phyloP scores from a whole-genome alignment of 1,284 basidiomycete genomes.

The Moniliophthora roreri region DNA sequence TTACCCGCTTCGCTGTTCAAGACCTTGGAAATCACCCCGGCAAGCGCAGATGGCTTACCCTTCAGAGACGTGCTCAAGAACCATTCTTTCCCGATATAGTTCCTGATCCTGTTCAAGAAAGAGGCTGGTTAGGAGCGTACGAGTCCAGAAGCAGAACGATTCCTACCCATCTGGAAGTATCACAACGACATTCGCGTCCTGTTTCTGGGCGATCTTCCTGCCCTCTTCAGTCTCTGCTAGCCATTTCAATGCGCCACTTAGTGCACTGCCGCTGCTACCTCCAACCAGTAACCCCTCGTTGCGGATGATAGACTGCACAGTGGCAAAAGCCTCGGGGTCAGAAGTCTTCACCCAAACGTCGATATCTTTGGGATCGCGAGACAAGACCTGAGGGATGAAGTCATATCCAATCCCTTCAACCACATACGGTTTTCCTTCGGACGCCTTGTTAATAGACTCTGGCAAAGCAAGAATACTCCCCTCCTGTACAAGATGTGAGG shows the following conservation, averaged over 20 bases:
- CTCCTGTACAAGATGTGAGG: slow-evolving; percentile 42
- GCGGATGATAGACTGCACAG: slow-evolving; percentile 80
- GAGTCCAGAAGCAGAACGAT: background rate
- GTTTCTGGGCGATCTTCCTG: slow-evolving; percentile 61
- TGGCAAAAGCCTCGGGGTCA: slow-evolving; percentile 81
- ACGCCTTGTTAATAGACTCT: slow-evolving; percentile 58
- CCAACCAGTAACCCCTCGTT: slow-evolving; percentile 89
- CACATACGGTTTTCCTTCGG: slow-evolving; percentile 65
- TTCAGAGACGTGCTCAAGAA: slow-evolving; percentile 69
- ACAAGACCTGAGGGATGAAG: slow-evolving; percentile 84
- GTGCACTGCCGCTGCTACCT: slow-evolving; percentile 86
- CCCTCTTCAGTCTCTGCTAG: slow-evolving; percentile 72
- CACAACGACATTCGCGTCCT: slow-evolving; percentile 86
- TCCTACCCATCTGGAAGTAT: slow-evolving; percentile 87
- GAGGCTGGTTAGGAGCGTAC: background rate
- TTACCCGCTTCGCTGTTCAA: slow-evolving; percentile 18
- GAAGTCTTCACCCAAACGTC: slow-evolving; percentile 86
- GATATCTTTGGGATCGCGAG: slow-evolving; percentile 51
- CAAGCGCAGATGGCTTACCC: slow-evolving; percentile 51
- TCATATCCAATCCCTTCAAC: slow-evolving; percentile 97
- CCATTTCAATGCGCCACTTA: slow-evolving; percentile 80
- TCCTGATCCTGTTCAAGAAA: slow-evolving; percentile 69
- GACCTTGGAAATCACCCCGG: slow-evolving; percentile 47
- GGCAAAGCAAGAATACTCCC: slow-evolving; percentile 88
- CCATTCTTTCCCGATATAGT: slow-evolving; percentile 96